Percentiles rank a stretch among this genome's conserved stretches.
Evolutionary conservation across 306 rosid species (phyloP).

Genomic region (Sechiopsis laciniata): DNA sequence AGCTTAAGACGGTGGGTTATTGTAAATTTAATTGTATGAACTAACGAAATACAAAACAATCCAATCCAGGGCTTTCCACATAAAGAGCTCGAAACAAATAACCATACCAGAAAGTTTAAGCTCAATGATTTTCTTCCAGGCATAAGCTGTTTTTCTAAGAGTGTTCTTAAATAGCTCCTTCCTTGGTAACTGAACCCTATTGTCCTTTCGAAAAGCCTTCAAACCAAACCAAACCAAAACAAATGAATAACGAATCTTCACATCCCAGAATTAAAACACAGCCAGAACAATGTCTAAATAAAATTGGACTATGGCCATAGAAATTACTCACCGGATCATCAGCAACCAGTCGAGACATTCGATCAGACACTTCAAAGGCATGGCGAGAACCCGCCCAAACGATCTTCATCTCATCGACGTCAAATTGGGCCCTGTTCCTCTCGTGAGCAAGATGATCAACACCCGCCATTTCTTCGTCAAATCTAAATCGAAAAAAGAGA

Average conservation of each 20-base stretch:
- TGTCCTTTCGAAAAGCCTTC: slow-evolving; percentile 82
- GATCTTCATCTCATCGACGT: slow-evolving; percentile 74
- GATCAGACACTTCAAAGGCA: slow-evolving; percentile 54
- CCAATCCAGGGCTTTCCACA: not conserved
- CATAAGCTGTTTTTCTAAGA: slow-evolving; percentile 70
- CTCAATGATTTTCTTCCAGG: slow-evolving; percentile 75
- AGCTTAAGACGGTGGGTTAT: no score
- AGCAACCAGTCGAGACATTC: slow-evolving; percentile 79
- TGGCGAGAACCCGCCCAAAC: slow-evolving; percentile 86
- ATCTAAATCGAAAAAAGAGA: not conserved
- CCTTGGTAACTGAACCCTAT: slow-evolving; percentile 49
- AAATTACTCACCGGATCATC: slow-evolving; percentile 60
- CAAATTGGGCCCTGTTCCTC: slow-evolving; percentile 65
- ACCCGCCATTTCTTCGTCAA: slow-evolving; percentile 37
- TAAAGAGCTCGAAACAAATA: slow-evolving; percentile 2
- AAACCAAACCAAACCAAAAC: slow-evolving; percentile 12
- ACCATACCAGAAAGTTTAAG: slow-evolving; percentile 65
- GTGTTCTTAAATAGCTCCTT: slow-evolving; percentile 82
- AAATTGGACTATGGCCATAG: not conserved
- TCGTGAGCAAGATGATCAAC: slow-evolving; percentile 70
- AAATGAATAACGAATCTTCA: not conserved
- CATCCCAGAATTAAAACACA: not conserved
- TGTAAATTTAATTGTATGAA: no score
- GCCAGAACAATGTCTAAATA: not conserved
- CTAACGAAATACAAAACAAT: not conserved